phyloP scores from a whole-genome alignment of 2,329 filamentous ascomycete species.

The Exserohilum rostratum region DNA sequence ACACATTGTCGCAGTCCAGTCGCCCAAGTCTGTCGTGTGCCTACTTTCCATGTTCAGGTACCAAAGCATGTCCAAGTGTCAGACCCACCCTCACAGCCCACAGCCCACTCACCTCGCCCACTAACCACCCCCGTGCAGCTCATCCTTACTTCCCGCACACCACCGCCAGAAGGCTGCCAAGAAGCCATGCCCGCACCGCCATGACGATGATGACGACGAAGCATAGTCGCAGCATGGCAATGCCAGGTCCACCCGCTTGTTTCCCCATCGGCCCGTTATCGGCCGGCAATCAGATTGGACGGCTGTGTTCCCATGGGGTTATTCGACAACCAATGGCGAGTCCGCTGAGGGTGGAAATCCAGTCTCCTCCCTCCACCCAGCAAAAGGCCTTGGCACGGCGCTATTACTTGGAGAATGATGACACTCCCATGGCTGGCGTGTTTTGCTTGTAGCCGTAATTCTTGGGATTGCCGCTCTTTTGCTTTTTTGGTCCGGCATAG shows the following conservation, averaged over 20 bases:
- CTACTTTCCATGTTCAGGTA: constrained; percentile 5
- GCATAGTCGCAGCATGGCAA: background rate
- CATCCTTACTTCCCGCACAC: background rate
- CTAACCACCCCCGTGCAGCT: background rate
- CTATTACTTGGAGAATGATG: background rate
- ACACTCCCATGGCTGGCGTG: background rate
- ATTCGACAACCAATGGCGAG: no score
- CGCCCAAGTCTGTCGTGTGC: background rate
- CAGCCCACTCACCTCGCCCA: background rate
- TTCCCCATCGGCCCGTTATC: constrained; percentile 9
- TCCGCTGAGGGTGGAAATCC: no score
- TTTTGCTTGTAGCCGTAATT: no score
- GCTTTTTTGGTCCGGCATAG: no score
- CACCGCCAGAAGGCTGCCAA: background rate
- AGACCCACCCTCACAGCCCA: background rate
- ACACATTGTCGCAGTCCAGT: background rate
- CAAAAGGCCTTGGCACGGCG: background rate
- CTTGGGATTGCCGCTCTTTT: no score
- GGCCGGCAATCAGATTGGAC: background rate
- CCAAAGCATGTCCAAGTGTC: background rate
- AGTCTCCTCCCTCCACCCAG: background rate
- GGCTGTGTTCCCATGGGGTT: no score
- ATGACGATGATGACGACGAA: constrained; percentile 4
- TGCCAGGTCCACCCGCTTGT: background rate
- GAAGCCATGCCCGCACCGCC: background rate